Percentiles rank a stretch among this genome's conserved stretches.
These are phyloP conservation scores for Dalechampia spathulata DNA, from an alignment of 441 rosid species.

Conservation along the genomic window DNA sequence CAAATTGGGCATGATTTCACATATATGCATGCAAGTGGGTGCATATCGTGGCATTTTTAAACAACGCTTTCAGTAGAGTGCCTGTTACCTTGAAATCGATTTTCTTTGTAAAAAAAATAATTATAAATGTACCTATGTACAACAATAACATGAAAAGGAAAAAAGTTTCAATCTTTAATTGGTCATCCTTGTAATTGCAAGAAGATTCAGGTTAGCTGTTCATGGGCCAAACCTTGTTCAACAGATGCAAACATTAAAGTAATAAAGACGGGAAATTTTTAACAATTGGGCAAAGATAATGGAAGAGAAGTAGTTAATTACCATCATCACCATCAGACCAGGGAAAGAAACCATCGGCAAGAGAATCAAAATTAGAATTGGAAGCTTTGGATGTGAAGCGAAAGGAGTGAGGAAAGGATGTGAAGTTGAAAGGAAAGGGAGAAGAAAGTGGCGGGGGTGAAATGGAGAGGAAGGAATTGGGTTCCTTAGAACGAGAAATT, in stretches of 20 bases:
- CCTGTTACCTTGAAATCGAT: no score
- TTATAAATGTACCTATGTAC: no score
- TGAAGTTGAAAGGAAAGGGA: constrained; percentile 18
- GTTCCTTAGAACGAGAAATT: constrained; percentile 26
- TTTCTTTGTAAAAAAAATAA: no score
- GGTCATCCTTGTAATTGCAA: no score
- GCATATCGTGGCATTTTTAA: no score
- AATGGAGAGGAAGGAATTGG: constrained; percentile 20
- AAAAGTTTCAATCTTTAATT: background rate
- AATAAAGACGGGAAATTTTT: no score
- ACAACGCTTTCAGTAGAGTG: no score
- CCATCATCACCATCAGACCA: constrained; percentile 63
- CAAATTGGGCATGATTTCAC: no score
- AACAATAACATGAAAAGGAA: background rate
- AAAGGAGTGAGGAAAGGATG: constrained; percentile 32
- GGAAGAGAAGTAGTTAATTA: constrained; percentile 6
- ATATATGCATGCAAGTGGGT: no score
- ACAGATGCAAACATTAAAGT: background rate
- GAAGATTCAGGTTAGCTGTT: no score
- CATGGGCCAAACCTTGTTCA: no score
- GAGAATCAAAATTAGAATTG: constrained; percentile 43
- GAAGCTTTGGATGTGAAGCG: constrained; percentile 50
- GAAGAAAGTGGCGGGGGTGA: constrained; percentile 5
- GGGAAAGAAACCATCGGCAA: constrained; percentile 44
- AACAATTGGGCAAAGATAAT: no score